Evolutionary conservation across 2,329 filamentous ascomycete genomes (phyloP), one percentile per base, ranked within the genome.

Genomic region (Furcasterigmium furcatum): DNA sequence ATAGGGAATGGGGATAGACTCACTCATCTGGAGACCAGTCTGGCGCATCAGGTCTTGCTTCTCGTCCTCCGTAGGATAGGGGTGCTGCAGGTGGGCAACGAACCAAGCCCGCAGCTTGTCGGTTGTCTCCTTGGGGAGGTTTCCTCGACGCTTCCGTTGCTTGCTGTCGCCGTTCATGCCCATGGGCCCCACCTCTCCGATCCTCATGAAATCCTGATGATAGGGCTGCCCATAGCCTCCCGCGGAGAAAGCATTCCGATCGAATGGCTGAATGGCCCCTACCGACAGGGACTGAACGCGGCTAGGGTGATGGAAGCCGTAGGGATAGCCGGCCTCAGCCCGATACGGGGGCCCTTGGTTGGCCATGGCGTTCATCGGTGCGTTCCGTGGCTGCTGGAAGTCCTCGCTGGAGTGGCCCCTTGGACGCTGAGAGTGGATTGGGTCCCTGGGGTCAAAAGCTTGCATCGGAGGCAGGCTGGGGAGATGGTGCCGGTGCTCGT

Each of bases 81-180:
- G 89, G 58, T 94, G 89, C 49, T 83, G 74, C 8, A 91, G 66
- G 63, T 94, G 87, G n/a, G 76, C 75, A 43, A 84, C 67, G 53
- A 95, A 91, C 91, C 91, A 96, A 1, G 80, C 73, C 44, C 87
- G 81, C 34, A 96, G 73, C 53, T 88, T 84, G 60, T 91, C 87
- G 0, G 90, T 96, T 0, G 89, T 88, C 45, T 91, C 87, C 60
- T 95, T 95, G n/a, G 91, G 91, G 4, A 96, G 73, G 58, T 96
- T 96, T 2, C 91, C 91, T 32, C 91, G 78, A 43, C 90, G 76
- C 62, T 82, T 84, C 25, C 80, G 69, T 53, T 74, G 74, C 60
- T 77, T 80, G 47, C 59, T 67, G 46, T 79, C 76, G 3, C 61
- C 66, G 16, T 59, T 61, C 44, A 66, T 53, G 8, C 62, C 63